Conservation (phyloP, 106 monocot genomes). For the Triglochin maritima region DNA sequence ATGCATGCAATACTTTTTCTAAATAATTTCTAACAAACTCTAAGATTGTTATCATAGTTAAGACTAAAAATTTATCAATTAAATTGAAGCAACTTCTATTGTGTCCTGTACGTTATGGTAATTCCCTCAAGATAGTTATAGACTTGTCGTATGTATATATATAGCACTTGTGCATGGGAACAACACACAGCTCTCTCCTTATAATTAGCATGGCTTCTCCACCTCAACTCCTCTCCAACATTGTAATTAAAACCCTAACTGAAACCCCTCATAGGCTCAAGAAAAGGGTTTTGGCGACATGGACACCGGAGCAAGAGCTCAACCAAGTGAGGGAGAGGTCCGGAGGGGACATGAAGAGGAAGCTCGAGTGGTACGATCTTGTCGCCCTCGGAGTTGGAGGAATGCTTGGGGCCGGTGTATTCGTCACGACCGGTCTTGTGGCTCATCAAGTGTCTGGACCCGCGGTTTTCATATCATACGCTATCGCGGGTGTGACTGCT, state of each 20-base stretch:
- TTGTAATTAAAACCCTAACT: slow-evolving; percentile 21
- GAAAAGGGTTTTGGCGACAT: slow-evolving; percentile 37
- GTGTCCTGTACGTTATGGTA: too few species aligned
- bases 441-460: slow-evolving; percentile 42
- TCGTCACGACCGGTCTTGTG: slow-evolving; percentile 52
- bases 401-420: slow-evolving; percentile 72
- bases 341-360: slow-evolving; percentile 65
- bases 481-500: slow-evolving; percentile 49
- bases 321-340: slow-evolving; percentile 62
- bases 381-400: slow-evolving; percentile 59
- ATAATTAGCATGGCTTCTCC: background rate
- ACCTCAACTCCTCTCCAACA: slow-evolving; percentile 6
- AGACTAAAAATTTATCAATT: too few species aligned
- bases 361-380: slow-evolving; percentile 66
- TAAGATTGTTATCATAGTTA: too few species aligned
- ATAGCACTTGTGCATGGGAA: background rate
- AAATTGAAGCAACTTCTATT: too few species aligned
- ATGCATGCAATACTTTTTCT: too few species aligned
- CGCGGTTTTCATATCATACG: slow-evolving; percentile 49
- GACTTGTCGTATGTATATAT: too few species aligned
- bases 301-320: slow-evolving; percentile 57
- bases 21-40: too few species aligned
- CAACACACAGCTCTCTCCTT: background rate
- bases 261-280: slow-evolving; percentile 50
- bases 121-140: too few species aligned